Base-by-base conservation (phyloP, 257 asterid species). In the Solanum acaule region DNA sequence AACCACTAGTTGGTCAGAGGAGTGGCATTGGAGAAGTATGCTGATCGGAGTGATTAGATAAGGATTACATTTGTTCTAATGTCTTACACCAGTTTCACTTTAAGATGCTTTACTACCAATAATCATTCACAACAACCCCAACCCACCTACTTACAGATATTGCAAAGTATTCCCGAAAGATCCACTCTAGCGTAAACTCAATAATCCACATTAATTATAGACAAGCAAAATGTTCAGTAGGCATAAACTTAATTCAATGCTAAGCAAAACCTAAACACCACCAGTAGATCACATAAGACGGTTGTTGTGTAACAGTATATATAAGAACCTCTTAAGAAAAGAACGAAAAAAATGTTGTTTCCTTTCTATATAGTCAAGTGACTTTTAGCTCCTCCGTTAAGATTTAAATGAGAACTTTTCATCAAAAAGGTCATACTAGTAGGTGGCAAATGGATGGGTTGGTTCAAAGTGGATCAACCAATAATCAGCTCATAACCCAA, bases 381-480 rank as follows among this genome's bases (percentile, higher is more conserved):
- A 12, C 15, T 11, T n/a, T 65, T 25, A 25, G 33, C 31, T 65
- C 72, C 72, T n/a, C 18, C 33, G 13, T n/a, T n/a, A 10, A 63
- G 71, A 63, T n/a, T 63, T n/a, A 65, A 65, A 65, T 25, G 72
- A n/a, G 12, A 65, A 65, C 33, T 65, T 25, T 5, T n/a, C 18
- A 3, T 65, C 72, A 65, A 65, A n/a, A 63, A 90, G 86, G 91
- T 88, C 91, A 79, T 97, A 96, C 98, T 33, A 20, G 46, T 35
- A 75, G 33, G 33, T 37, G 52, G 83, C 31, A 22, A 75, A 22
- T 75, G 83, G 49, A 27, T 7, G 20, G 33, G 52, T 5, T 22
- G 33, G 83, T 37, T 35, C 49, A 35, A 35, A 75, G 49, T n/a
- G 2, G 82, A 4, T 75, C 52, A 75, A 35, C 44, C 27, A 73